Evolutionary conservation across 768 basidiomycete genomes (phyloP).

Genomic region (Lactarius sp.): DNA sequence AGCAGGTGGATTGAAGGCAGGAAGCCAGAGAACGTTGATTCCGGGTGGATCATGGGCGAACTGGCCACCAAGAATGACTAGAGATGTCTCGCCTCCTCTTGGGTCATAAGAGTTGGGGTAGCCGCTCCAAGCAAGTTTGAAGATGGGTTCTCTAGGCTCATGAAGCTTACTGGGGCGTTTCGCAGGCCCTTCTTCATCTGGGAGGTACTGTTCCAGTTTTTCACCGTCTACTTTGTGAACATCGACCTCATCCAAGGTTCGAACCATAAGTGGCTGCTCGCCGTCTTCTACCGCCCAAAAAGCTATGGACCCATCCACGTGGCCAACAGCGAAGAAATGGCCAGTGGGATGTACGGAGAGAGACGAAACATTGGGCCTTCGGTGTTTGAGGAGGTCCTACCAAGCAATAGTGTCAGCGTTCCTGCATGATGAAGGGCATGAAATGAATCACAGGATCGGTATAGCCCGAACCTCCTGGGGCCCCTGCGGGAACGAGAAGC

Average conservation of each 20-base stretch:
- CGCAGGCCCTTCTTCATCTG: slow-evolving; percentile 28
- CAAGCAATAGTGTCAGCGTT: slow-evolving; percentile 2
- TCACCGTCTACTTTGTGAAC: slow-evolving; percentile 51
- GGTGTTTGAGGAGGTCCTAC: slow-evolving; percentile 65
- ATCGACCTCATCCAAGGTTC: slow-evolving; percentile 56
- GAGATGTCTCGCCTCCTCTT: slow-evolving; percentile 63
- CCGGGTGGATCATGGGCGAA: slow-evolving; percentile 50
- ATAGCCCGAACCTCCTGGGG: slow-evolving; percentile 73
- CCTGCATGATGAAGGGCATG: neutral
- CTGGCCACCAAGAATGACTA: slow-evolving; percentile 77
- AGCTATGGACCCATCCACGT: slow-evolving; percentile 76
- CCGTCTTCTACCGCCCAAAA: slow-evolving; percentile 82
- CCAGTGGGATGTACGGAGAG: slow-evolving; percentile 69
- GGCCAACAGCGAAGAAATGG: slow-evolving; percentile 74
- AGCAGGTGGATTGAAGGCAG: slow-evolving; percentile 54
- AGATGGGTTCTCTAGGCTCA: slow-evolving; percentile 63
- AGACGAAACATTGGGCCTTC: slow-evolving; percentile 64
- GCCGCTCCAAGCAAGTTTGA: slow-evolving; percentile 81
- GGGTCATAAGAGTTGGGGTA: slow-evolving; percentile 63
- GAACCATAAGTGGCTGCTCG: slow-evolving; percentile 66
- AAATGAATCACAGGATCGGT: slow-evolving; percentile 42
- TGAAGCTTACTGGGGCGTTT: slow-evolving; percentile 22
- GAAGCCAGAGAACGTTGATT: slow-evolving; percentile 64
- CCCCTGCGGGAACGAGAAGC: slow-evolving; percentile 68
- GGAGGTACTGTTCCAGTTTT: slow-evolving; percentile 40